Percentiles rank a stretch among this genome's conserved stretches.
These are phyloP conservation scores for Tricholomella constricta DNA, from an alignment of 768 basidiomycete species.

Conservation along the genomic window DNA sequence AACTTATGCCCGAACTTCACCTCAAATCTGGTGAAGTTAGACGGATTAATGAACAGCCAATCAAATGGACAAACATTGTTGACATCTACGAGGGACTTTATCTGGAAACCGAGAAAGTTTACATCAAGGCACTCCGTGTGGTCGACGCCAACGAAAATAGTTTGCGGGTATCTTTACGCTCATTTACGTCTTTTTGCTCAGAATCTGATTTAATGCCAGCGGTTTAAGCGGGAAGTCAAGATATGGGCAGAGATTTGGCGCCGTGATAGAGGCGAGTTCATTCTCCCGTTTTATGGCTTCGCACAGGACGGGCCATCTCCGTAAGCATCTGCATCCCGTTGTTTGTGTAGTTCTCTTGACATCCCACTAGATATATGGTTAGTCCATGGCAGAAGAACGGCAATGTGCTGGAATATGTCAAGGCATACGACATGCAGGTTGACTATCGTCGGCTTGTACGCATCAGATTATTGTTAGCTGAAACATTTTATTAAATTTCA, in stretches of 20 bases:
- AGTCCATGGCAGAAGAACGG: conserved; percentile 61
- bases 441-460: conserved; percentile 47
- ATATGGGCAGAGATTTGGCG: conserved; percentile 60
- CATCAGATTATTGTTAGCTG: background rate
- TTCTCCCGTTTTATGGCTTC: conserved; percentile 61
- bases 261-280: conserved; percentile 49
- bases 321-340: conserved; percentile 28
- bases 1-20: conserved; percentile 51
- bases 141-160: conserved; percentile 49
- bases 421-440: conserved; percentile 34
- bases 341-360: conserved; percentile 1
- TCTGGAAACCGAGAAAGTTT: conserved; percentile 54
- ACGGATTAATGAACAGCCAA: conserved; percentile 48
- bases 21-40: conserved; percentile 55
- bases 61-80: conserved; percentile 53
- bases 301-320: conserved; percentile 59
- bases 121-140: conserved; percentile 57
- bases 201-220: conserved; percentile 29
- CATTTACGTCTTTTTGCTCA: background rate
- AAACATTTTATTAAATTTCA: background rate
- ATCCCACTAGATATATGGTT: conserved; percentile 48
- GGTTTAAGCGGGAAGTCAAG: conserved; percentile 54
- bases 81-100: conserved; percentile 59
- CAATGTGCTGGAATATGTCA: conserved; percentile 49
- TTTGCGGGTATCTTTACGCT: conserved; percentile 35